A percentile compares a stretch with the other conserved stretches of the same genome.
Evolutionary conservation across 2,329 filamentous ascomycete genomes (phyloP).

Genomic region (Penicillium sp.): DNA sequence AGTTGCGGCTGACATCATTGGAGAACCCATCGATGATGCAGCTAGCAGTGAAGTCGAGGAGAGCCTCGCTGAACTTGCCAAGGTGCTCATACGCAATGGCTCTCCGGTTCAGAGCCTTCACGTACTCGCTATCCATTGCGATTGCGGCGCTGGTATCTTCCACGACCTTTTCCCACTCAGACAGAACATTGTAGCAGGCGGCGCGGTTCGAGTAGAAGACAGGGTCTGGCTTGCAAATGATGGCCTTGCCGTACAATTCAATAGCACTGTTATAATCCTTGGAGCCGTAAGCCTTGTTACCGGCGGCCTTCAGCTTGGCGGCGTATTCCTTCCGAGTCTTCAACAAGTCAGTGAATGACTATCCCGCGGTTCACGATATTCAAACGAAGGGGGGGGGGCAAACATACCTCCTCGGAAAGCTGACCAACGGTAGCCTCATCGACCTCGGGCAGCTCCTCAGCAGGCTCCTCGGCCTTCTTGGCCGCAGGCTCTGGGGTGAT

Average conservation of each 20-base stretch:
- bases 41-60: conserved; percentile 96
- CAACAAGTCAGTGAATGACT: conserved; percentile 18
- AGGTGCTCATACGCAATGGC: conserved; percentile 97
- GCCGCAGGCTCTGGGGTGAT: conserved; percentile 46
- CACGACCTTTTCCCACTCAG: conserved; percentile 92
- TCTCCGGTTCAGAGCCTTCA: conserved; percentile 95
- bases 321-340: conserved; percentile 85
- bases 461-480: conserved; percentile 52
- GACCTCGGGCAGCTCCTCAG: conserved; percentile 71
- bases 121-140: conserved; percentile 89
- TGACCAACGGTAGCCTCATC: conserved; percentile 53
- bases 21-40: conserved; percentile 98
- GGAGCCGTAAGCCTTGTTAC: conserved; percentile 92
- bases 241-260: conserved; percentile 91
- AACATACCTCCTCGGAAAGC: conserved; percentile 52
- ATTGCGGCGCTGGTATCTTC: conserved; percentile 96
- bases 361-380: conserved; percentile 1
- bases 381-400: conserved; percentile 8
- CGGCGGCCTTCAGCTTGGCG: conserved; percentile 87
- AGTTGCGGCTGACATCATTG: conserved; percentile 83
- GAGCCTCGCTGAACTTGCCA: conserved; percentile 86
- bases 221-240: conserved; percentile 94
- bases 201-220: conserved; percentile 99
- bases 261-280: conserved; percentile 96
- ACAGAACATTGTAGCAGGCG: conserved; percentile 92